Evolutionary conservation across 2,329 filamentous ascomycete genomes (phyloP).

Genomic region (Fusarium avenaceum): DNA sequence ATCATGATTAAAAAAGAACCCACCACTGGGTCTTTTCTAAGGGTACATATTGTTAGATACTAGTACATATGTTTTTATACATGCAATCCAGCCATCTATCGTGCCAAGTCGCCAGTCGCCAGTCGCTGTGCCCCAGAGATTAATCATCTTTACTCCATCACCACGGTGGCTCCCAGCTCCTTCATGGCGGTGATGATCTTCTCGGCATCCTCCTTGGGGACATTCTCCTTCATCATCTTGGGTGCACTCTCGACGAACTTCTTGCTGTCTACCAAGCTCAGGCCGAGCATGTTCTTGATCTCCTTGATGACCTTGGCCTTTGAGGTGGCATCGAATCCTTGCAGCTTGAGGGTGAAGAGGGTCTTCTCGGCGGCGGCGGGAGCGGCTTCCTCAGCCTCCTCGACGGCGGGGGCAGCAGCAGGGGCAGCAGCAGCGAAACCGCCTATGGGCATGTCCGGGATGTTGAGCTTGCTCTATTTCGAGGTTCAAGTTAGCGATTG

Average conservation of each 20-base stretch:
- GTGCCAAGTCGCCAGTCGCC: conserved; percentile 47
- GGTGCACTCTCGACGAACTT: conserved; percentile 99
- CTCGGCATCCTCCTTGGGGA: conserved; percentile 98
- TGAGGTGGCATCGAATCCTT: conserved; percentile 85
- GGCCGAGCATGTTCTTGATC: conserved; percentile 93
- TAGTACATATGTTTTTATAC: conserved; percentile 59
- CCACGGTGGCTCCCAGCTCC: conserved; percentile 87
- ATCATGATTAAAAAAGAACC: conserved; percentile 37
- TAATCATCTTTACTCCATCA: conserved; percentile 80
- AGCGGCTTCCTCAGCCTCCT: conserved; percentile 90
- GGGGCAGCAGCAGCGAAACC: conserved; percentile 83
- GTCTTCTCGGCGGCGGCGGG: conserved; percentile 95
- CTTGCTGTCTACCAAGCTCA: conserved; percentile 99
- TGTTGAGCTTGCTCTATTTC: conserved; percentile 87
- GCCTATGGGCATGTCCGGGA: conserved; percentile 96
- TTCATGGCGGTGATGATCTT: conserved; percentile 98
- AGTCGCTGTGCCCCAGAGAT: conserved; percentile 34
- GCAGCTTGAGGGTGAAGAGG: conserved; percentile 95
- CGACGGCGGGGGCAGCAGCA: conserved; percentile 69
- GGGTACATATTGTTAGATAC: conserved; percentile 51
- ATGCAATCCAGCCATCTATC: conserved; percentile 55
- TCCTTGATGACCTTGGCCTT: conserved; percentile 99
- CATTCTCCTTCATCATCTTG: conserved; percentile 98
- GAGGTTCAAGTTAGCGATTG: conserved; percentile 33
- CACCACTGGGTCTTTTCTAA: conserved; percentile 36